Evolutionary conservation across 176 grass and related monocot genomes (phyloP), one percentile per base, ranked within the genome.

Genomic region (Eremochloa ophiuroides): DNA sequence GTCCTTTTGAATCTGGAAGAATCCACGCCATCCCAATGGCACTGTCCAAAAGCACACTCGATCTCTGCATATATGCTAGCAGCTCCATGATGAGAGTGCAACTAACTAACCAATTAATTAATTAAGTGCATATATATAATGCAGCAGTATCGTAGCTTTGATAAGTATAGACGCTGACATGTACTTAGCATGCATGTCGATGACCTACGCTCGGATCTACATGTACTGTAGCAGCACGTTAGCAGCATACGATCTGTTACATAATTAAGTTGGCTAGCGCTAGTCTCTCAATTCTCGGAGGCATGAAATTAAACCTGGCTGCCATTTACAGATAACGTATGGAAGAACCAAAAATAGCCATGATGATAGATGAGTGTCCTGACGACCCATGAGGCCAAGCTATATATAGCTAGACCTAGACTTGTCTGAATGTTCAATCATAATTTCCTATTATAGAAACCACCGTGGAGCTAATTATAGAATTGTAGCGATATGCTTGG

Each of bases 1-100:
- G 87, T 81, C 87, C 83, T 81, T 85, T 85, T 71, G 87, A 81
- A 89, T 82, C 77, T 81, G 11, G 71, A 89, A 85, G 77, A 85
- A 85, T 77, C 77, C 71, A 29, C n/a, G n/a, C 71, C 27, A 8
- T 69, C 20, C 62, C 62, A 62, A 42, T 37, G 16, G 41, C 22
- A 58, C 64, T 40, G 42, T 75, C 71, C 77, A 77, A 76, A 80
- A 28, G n/a, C n/a, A n/a, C n/a, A n/a, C n/a, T n/a, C n/a, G n/a
- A n/a, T n/a, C n/a, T n/a, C n/a, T n/a, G n/a, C n/a, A n/a, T n/a
- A n/a, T n/a, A n/a, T n/a, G n/a, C n/a, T n/a, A n/a, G n/a, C n/a
- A n/a, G n/a, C n/a, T n/a, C n/a, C n/a, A n/a, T n/a, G n/a, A n/a
- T n/a, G n/a, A n/a, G n/a, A 62, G 26, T 71, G 79, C 64, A 42